Conservation (phyloP, 1,284 basidiomycete species). For the Puccinia hordei region DNA sequence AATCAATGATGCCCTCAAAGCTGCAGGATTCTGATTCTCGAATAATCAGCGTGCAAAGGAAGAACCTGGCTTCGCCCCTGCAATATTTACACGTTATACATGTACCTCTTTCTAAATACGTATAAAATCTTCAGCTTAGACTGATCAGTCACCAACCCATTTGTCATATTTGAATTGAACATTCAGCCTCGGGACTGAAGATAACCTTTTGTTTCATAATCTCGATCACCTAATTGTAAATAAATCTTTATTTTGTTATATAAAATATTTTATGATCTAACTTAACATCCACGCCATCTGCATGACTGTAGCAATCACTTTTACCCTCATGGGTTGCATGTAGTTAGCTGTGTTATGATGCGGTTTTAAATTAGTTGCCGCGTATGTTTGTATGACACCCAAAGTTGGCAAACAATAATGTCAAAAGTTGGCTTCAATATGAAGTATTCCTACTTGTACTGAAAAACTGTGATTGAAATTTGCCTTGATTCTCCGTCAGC, state of each 20-base stretch:
- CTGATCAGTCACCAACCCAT: not conserved
- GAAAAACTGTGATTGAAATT: not conserved
- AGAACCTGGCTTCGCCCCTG: not conserved
- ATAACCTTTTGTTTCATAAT: not conserved
- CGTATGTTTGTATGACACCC: not conserved
- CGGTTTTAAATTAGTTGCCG: not conserved
- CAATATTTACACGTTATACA: not conserved
- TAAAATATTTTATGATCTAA: constrained; percentile 13
- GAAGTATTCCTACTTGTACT: not conserved
- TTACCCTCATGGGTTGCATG: not conserved
- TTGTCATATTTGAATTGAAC: not conserved
- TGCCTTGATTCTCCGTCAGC: no score
- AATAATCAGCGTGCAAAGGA: not conserved
- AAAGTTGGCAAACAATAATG: not conserved
- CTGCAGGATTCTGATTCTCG: constrained; percentile 28
- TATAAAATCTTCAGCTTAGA: not conserved
- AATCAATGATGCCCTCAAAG: constrained; percentile 26
- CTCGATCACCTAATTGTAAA: not conserved
- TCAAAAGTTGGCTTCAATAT: not conserved
- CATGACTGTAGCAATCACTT: not conserved
- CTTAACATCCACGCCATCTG: not conserved
- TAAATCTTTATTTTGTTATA: not conserved
- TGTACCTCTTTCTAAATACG: not conserved
- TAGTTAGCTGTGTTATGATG: not conserved
- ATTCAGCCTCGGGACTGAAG: not conserved